A percentile compares a stretch with the other conserved stretches of the same genome.
Conservation (phyloP, 2,329 filamentous ascomycete species). For the Amylocarpus encephaloides region DNA sequence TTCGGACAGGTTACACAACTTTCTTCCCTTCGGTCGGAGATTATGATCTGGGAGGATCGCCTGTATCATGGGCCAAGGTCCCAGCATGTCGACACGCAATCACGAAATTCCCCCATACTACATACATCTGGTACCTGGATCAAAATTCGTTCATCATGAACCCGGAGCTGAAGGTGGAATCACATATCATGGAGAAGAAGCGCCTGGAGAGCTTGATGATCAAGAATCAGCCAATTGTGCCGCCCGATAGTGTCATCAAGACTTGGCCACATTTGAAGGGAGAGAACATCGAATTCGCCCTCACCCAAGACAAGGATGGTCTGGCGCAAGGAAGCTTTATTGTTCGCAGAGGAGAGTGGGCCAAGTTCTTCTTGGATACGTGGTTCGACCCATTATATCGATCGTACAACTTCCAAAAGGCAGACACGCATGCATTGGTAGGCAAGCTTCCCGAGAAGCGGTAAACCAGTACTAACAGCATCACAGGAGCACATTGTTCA, state of each 20-base stretch:
- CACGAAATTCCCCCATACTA: slow-evolving; percentile 67
- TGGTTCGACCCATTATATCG: slow-evolving; percentile 96
- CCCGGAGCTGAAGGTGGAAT: slow-evolving; percentile 60
- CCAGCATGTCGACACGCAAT: slow-evolving; percentile 87
- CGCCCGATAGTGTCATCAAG: slow-evolving; percentile 93
- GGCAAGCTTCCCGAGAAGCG: slow-evolving; percentile 28
- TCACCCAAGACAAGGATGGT: slow-evolving; percentile 6
- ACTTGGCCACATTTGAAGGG: slow-evolving; percentile 79
- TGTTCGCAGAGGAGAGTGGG: slow-evolving; percentile 79
- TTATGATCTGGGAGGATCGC: slow-evolving; percentile 61
- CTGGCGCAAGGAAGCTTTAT: slow-evolving; percentile 44
- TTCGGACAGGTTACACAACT: slow-evolving; percentile 65
- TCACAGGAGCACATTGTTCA: slow-evolving; percentile 76
- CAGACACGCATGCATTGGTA: slow-evolving; percentile 85
- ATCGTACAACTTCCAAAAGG: slow-evolving; percentile 93
- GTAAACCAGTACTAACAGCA: slow-evolving; percentile 9
- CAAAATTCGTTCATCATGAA: slow-evolving; percentile 87
- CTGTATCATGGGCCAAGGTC: slow-evolving; percentile 67
- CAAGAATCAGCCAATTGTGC: slow-evolving; percentile 78
- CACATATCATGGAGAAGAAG: slow-evolving; percentile 60
- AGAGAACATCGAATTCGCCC: slow-evolving; percentile 57
- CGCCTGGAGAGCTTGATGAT: slow-evolving; percentile 75
- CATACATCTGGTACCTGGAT: slow-evolving; percentile 83
- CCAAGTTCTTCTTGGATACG: slow-evolving; percentile 83
- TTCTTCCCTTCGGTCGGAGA: slow-evolving; percentile 74